Percentiles rank a stretch among this genome's conserved stretches.
Evolutionary conservation across 1,284 basidiomycete species (phyloP).

Genomic region (Cystobasidium pallidum): DNA sequence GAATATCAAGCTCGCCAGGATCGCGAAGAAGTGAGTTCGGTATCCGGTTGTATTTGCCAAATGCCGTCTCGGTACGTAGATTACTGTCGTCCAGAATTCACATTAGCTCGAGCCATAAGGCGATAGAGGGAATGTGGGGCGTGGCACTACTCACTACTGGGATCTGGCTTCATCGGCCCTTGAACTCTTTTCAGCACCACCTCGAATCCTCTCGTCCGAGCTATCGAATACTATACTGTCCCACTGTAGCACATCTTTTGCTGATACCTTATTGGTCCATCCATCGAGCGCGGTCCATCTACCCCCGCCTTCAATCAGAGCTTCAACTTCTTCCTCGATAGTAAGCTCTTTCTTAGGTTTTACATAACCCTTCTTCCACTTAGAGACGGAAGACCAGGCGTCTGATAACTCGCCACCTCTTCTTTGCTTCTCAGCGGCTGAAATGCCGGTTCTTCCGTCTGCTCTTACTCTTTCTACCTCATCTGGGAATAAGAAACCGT

Average conservation of each 20-base stretch:
- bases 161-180: constrained; percentile 31
- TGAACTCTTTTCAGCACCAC: constrained; percentile 3
- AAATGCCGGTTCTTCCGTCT: constrained; percentile 56
- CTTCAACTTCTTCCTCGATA: constrained; percentile 78
- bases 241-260: constrained; percentile 60
- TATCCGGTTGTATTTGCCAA: constrained; percentile 43
- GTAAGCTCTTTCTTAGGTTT: constrained; percentile 72
- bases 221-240: constrained; percentile 55
- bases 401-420: constrained; percentile 50
- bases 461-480: constrained; percentile 71
- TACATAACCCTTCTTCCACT: constrained; percentile 77
- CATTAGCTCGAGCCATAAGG: not conserved
- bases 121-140: not conserved
- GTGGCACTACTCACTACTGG: constrained; percentile 24
- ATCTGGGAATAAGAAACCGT: constrained; percentile 96
- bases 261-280: constrained; percentile 48
- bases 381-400: constrained; percentile 73
- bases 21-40: constrained; percentile 43
- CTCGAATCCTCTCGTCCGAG: constrained; percentile 53
- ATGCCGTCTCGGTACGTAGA: constrained; percentile 25
- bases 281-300: constrained; percentile 62
- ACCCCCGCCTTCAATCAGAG: constrained; percentile 80
- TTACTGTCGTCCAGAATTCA: constrained; percentile 5
- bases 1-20: constrained; percentile 36
- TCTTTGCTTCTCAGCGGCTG: constrained; percentile 53